phyloP scores from a whole-genome alignment of 805 yeast species.

The Schwanniomyces yamadae region DNA sequence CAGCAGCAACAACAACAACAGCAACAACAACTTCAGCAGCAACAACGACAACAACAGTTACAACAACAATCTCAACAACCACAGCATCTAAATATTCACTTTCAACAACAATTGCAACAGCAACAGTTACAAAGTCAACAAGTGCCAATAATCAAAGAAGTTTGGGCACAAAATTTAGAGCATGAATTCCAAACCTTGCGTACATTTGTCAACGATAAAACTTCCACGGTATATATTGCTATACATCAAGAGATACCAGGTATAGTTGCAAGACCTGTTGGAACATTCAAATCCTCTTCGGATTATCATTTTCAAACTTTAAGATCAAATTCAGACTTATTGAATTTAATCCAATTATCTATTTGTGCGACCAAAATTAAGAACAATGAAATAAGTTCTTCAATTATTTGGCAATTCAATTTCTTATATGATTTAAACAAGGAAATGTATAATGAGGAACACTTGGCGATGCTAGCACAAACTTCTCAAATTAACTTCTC shows the following conservation, averaged over 20 bases:
- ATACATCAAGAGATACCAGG: conserved; percentile 96
- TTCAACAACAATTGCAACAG: conserved; percentile 14
- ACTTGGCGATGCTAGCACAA: conserved; percentile 72
- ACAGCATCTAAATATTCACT: conserved; percentile 14
- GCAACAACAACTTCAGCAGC: conserved; percentile 22
- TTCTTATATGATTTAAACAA: conserved; percentile 72
- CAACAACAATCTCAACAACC: conserved; percentile 19
- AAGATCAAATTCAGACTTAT: conserved; percentile 84
- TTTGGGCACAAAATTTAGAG: conserved; percentile 70
- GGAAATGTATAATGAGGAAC: conserved; percentile 88
- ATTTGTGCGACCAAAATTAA: conserved; percentile 39
- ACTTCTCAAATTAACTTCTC: conserved; percentile 79
- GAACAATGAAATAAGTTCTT: conserved; percentile 53
- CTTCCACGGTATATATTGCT: conserved; percentile 50
- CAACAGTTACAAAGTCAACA: conserved; percentile 19
- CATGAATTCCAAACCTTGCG: conserved; percentile 64
- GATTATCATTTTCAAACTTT: conserved; percentile 97
- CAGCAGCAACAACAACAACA: conserved; percentile 23
- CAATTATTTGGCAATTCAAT: conserved; percentile 96
- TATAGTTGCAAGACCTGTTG: conserved; percentile 92
- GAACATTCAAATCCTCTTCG: conserved; percentile 81
- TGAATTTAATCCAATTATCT: conserved; percentile 76
- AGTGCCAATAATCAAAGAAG: conserved; percentile 63
- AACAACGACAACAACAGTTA: conserved; percentile 22
- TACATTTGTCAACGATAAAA: conserved; percentile 52